Percentiles rank a stretch among this genome's conserved stretches.
phyloP scores from a whole-genome alignment of 2,329 filamentous ascomycete genomes.

The Paraconiothyrium brasiliense region DNA sequence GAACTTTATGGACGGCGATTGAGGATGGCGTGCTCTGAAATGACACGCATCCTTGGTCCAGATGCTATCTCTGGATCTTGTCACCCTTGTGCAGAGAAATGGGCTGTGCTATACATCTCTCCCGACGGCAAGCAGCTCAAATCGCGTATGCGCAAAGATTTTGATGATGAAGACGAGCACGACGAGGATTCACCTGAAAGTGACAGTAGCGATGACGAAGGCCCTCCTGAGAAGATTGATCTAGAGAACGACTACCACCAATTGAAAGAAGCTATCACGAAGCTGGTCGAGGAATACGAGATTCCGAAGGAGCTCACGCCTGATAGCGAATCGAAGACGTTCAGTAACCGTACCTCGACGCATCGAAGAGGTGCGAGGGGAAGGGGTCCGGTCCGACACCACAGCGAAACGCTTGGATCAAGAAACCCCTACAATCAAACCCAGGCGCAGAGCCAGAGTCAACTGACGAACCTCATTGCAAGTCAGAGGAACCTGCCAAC shows the following conservation, averaged over 20 bases:
- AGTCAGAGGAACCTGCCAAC: conserved; percentile 46
- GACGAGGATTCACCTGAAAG: conserved; percentile 66
- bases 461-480: conserved; percentile 51
- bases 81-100: conserved; percentile 83
- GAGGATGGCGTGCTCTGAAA: conserved; percentile 74
- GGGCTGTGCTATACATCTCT: conserved; percentile 83
- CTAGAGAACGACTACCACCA: conserved; percentile 83
- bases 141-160: conserved; percentile 76
- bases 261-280: conserved; percentile 80
- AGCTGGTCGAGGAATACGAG: conserved; percentile 83
- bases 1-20: conserved; percentile 61
- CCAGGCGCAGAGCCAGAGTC: conserved; percentile 43
- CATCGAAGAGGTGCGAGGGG: conserved; percentile 47
- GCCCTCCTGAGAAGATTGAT: conserved; percentile 59
- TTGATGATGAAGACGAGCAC: conserved; percentile 69
- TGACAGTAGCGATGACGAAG: conserved; percentile 60
- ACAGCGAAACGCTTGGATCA: conserved; percentile 52
- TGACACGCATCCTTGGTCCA: conserved; percentile 71
- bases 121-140: conserved; percentile 75
- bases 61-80: conserved; percentile 73
- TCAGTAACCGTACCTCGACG: conserved; percentile 74
- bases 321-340: conserved; percentile 67
- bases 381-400: conserved; percentile 34
- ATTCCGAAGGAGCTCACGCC: conserved; percentile 74
- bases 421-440: conserved; percentile 60